A percentile compares a stretch with the other conserved stretches of the same genome.
Conservation (phyloP, 2,329 filamentous ascomycete species). For the Thermothelomyces thermophilus region DNA sequence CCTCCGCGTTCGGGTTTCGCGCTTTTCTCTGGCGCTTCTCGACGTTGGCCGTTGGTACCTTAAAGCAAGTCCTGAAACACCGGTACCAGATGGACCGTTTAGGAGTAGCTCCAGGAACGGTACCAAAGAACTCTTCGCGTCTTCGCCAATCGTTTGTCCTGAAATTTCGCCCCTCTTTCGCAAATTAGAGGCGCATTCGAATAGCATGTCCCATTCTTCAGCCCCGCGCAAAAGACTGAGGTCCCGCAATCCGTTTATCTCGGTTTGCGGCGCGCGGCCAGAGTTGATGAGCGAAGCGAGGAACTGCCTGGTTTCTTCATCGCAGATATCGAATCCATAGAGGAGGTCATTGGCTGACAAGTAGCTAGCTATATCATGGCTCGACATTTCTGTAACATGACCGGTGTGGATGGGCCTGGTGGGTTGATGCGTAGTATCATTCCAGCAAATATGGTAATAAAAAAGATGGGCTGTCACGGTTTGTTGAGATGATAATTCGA, state of each 20-base stretch:
- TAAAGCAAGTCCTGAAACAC: neutral
- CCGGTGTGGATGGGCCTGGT: neutral
- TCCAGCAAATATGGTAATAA: no score
- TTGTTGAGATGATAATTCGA: no score
- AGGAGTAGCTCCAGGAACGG: conserved; percentile 13
- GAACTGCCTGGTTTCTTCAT: conserved; percentile 27
- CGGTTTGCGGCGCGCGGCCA: conserved; percentile 22
- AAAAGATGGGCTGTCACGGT: no score
- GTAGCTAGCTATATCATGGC: neutral
- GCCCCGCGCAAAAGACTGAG: conserved; percentile 29
- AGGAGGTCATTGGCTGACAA: conserved; percentile 25
- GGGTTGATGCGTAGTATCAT: neutral
- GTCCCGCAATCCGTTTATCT: conserved; percentile 25
- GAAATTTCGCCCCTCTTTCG: conserved; percentile 15
- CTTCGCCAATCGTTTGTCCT: neutral
- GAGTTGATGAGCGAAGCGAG: conserved; percentile 25
- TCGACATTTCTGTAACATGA: neutral
- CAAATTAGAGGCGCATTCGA: conserved; percentile 29
- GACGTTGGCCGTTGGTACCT: no score
- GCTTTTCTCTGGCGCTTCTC: neutral
- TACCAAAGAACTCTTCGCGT: conserved; percentile 10
- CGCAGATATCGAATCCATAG: conserved; percentile 29
- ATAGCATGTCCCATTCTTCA: conserved; percentile 32
- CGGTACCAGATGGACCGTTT: neutral
- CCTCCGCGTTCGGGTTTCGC: neutral